Base-by-base conservation (phyloP, 1,284 basidiomycete genomes). In the Ganoderma leucocontextum region DNA sequence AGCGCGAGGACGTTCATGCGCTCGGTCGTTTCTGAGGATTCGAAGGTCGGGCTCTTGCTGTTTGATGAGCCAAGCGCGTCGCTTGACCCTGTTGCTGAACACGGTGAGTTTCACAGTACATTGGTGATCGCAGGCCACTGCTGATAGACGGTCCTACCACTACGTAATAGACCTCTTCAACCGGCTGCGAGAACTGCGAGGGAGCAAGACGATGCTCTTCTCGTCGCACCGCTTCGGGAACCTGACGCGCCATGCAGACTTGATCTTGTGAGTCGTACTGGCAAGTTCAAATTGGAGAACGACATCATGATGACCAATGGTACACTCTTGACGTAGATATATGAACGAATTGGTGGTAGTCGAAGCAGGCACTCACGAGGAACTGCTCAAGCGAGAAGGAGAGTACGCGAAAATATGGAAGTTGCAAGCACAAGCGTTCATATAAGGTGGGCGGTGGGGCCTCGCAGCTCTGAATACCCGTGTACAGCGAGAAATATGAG, bases 1-100 rank as follows among this genome's bases (percentile, higher is more conserved):
- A 93, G 92, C 60, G 89, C 92, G 22, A 84, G 93, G 60, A 91
- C 87, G 36, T 94, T 94, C 76, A 93, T 94, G 92, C 86, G 90
- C 6, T 89, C 91, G 3, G 81, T 89, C 2, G 81, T 84, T 8
- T 84, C 85, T 5, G 86, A 88, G 44, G 82, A 83, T 62, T 68
- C 78, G 15, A 72, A 76, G 2, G 87, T 92, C 17, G 90, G 91
- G 0, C 78, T 94, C 38, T 77, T 93, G 62, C 82, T 93, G 7
- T 93, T 93, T 73, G 93, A 94, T 72, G 92, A 94, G 73, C 93
- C 92, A 0, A 92, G 90, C 44, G 89, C 90, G 4, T 89, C 89
- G 64, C 80, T 93, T 44, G 91, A 93, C 76, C 91, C 92, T 2
- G 85, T 84, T 8, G 91, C 91, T 9, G 93, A 94, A 74, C 90